Evolutionary conservation across 306 rosid genomes (phyloP).

Genomic region (Hippophae tibetana): DNA sequence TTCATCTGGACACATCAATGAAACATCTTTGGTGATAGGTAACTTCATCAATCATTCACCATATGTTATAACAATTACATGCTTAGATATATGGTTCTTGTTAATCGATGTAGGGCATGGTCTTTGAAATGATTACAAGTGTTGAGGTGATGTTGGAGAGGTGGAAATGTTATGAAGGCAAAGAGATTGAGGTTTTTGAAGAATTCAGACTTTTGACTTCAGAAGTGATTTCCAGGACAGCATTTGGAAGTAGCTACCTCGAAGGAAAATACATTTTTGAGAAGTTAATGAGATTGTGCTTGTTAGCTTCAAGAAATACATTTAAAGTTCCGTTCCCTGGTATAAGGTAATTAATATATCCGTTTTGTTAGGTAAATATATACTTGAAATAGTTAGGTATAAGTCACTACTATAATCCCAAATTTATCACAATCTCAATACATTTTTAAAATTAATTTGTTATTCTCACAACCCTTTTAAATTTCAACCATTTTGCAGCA

Average conservation of each 20-base stretch:
- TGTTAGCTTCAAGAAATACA: too few species aligned
- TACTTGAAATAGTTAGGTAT: too few species aligned
- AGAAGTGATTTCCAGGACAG: slow-evolving; percentile 6
- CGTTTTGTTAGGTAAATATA: too few species aligned
- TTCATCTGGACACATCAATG: not conserved
- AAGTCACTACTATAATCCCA: too few species aligned
- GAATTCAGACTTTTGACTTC: slow-evolving; percentile 6
- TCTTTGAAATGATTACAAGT: not conserved
- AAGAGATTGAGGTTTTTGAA: slow-evolving; percentile 3
- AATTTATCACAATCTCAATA: too few species aligned
- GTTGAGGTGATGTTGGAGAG: slow-evolving; percentile 2
- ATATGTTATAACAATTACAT: too few species aligned
- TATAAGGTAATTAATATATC: too few species aligned
- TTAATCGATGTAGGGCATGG: not conserved
- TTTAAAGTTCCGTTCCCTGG: too few species aligned
- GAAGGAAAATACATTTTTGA: not conserved
- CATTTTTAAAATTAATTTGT: too few species aligned
- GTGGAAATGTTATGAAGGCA: slow-evolving; percentile 1
- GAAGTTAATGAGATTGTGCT: too few species aligned
- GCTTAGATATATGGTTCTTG: not conserved
- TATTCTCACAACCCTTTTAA: too few species aligned
- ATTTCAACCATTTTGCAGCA: not conserved
- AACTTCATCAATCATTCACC: not conserved
- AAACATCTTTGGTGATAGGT: not conserved
- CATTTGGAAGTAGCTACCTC: slow-evolving; percentile 8